Conservation (phyloP, 2,329 filamentous ascomycete species). For the Colletotrichum karsti region DNA sequence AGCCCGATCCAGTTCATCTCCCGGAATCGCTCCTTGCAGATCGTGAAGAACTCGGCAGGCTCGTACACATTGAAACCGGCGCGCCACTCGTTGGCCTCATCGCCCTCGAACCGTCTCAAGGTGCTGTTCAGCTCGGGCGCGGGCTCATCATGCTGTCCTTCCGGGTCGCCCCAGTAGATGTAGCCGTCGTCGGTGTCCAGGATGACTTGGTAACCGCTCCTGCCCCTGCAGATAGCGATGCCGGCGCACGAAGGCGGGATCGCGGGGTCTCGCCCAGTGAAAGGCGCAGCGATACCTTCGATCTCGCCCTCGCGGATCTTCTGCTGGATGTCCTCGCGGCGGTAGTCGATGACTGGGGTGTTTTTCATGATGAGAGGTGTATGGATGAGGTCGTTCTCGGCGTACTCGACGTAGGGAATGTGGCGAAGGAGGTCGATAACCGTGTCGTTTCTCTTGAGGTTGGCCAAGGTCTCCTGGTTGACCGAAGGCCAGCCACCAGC, state of each 20-base stretch:
- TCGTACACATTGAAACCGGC: slow-evolving; percentile 18
- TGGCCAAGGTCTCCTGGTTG: slow-evolving; percentile 20
- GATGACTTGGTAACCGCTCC: slow-evolving; percentile 21
- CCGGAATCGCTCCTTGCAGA: slow-evolving; percentile 25
- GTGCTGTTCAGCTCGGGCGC: neutral
- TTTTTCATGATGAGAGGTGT: neutral
- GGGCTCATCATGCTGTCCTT: slow-evolving; percentile 20
- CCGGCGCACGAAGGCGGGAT: slow-evolving; percentile 19
- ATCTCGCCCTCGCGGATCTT: neutral
- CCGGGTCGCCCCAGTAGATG: too few relatives aligned
- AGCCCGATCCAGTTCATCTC: slow-evolving; percentile 20
- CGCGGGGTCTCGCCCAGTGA: neutral
- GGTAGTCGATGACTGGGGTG: slow-evolving; percentile 14
- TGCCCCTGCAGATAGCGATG: slow-evolving; percentile 12
- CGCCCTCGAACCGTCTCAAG: neutral
- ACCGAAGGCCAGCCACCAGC: slow-evolving; percentile 27
- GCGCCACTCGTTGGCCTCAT: neutral
- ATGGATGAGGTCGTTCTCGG: neutral
- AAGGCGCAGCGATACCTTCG: neutral
- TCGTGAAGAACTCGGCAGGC: slow-evolving; percentile 22
- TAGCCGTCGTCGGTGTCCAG: slow-evolving; percentile 29
- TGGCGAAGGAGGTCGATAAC: slow-evolving; percentile 29
- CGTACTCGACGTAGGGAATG: slow-evolving; percentile 22
- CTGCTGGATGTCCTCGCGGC: neutral
- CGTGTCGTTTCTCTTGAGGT: slow-evolving; percentile 11